Evolutionary conservation across 1,139 yeast species (phyloP).

Genomic region (Debaryomyces sp.): DNA sequence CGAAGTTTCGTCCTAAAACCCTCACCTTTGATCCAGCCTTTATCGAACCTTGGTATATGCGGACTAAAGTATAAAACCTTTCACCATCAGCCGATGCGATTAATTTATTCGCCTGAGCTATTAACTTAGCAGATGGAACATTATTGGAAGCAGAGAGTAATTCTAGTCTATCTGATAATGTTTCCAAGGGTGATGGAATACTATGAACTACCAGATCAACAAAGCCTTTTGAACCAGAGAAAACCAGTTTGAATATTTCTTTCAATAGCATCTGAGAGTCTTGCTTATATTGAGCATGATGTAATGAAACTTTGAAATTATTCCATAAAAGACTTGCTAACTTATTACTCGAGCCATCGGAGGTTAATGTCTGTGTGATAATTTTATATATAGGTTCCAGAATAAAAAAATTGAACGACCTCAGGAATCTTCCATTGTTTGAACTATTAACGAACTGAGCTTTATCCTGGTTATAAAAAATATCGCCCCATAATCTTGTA

Average conservation of each 20-base stretch:
- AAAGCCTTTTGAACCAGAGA: conserved; percentile 55
- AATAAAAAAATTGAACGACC: conserved; percentile 71
- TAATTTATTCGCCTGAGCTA: conserved; percentile 66
- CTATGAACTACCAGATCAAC: conserved; percentile 48
- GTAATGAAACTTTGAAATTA: conserved; percentile 48
- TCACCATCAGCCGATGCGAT: conserved; percentile 54
- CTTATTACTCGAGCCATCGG: conserved; percentile 46
- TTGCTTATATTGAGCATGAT: conserved; percentile 39
- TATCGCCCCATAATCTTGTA: conserved; percentile 75
- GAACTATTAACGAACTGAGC: conserved; percentile 49
- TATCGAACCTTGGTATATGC: conserved; percentile 65
- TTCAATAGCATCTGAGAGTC: conserved; percentile 64
- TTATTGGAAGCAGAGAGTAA: conserved; percentile 1
- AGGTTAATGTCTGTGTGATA: conserved; percentile 60
- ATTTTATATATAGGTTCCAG: conserved; percentile 83
- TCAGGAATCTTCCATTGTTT: conserved; percentile 27
- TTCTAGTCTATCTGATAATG: not conserved
- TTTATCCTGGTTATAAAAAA: conserved; percentile 49
- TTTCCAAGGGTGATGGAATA: conserved; percentile 45
- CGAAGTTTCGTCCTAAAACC: conserved; percentile 60
- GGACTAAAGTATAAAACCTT: conserved; percentile 55
- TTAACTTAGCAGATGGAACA: conserved; percentile 3
- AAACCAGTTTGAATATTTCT: conserved; percentile 56
- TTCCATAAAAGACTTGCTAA: conserved; percentile 43
- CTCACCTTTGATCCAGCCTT: conserved; percentile 49